These are phyloP conservation scores for Aspergillus versicolor DNA, from an alignment of 2,329 filamentous ascomycete species.

Conservation along the genomic window DNA sequence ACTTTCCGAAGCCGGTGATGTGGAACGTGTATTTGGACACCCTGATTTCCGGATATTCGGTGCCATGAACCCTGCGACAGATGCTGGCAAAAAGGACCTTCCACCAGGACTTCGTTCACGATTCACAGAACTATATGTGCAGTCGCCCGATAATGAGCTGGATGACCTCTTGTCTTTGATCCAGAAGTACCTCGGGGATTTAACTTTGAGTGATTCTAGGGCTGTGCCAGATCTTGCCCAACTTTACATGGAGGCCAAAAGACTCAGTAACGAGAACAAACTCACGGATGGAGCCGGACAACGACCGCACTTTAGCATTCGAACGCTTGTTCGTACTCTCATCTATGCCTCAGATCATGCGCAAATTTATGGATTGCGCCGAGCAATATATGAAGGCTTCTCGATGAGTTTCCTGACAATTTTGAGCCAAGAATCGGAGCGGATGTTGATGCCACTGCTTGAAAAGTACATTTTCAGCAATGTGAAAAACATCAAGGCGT, in stretches of 20 bases:
- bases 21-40: conserved; percentile 85
- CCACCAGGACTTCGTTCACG: conserved; percentile 83
- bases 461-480: conserved; percentile 74
- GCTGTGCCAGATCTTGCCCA: conserved; percentile 77
- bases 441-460: conserved; percentile 74
- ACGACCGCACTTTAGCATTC: conserved; percentile 93
- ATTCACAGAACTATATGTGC: conserved; percentile 94
- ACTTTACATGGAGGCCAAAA: conserved; percentile 85
- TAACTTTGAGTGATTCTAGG: conserved; percentile 69
- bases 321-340: conserved; percentile 86
- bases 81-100: conserved; percentile 93
- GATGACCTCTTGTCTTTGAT: conserved; percentile 88
- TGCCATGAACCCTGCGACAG: conserved; percentile 98
- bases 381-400: conserved; percentile 91
- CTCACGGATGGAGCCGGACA: conserved; percentile 95
- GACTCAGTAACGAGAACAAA: conserved; percentile 73
- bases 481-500: conserved; percentile 65
- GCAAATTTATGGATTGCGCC: conserved; percentile 76
- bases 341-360: conserved; percentile 85
- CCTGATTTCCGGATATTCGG: conserved; percentile 94
- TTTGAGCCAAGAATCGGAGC: conserved; percentile 77
- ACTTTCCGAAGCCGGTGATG: conserved; percentile 88
- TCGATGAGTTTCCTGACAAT: conserved; percentile 97
- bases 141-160: conserved; percentile 81
- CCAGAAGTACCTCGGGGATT: conserved; percentile 76